Evolutionary conservation across 2,329 filamentous ascomycete genomes (phyloP).

Genomic region (Microcyclosporella mali): DNA sequence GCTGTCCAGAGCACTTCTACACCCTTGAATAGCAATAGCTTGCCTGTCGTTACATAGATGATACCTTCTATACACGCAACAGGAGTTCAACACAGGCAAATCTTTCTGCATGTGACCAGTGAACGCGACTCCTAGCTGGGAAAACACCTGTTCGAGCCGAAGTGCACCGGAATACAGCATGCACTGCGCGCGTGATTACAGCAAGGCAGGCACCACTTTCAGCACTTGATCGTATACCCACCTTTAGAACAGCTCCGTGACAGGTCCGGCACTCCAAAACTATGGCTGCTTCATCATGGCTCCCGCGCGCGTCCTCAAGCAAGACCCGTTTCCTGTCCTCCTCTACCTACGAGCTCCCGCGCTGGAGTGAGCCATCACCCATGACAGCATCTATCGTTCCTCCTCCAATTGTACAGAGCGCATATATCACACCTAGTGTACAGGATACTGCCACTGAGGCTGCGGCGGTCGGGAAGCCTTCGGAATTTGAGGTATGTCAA

Average conservation of each 20-base stretch:
- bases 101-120: no score
- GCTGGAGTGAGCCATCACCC: slow-evolving; percentile 30
- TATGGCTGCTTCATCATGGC: slow-evolving; percentile 22
- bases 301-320: slow-evolving; percentile 21
- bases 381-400: slow-evolving; percentile 31
- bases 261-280: neutral
- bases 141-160: no score
- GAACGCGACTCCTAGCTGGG: no score
- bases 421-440: slow-evolving; percentile 14
- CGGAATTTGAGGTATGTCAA: slow-evolving; percentile 18
- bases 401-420: slow-evolving; percentile 31
- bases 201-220: slow-evolving; percentile 1
- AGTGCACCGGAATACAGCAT: neutral
- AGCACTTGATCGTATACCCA: neutral
- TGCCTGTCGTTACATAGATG: no score
- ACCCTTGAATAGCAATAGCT: no score
- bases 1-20: no score
- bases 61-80: no score
- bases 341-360: slow-evolving; percentile 26
- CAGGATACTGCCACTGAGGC: slow-evolving; percentile 26
- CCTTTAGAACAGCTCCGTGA: neutral
- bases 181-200: neutral
- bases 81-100: no score
- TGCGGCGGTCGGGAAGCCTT: slow-evolving; percentile 41
- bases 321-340: slow-evolving; percentile 17